A percentile compares a stretch with the other conserved stretches of the same genome.
Evolutionary conservation across 108 stramenopile species (phyloP).

Genomic region (Nitzschia putrida): DNA sequence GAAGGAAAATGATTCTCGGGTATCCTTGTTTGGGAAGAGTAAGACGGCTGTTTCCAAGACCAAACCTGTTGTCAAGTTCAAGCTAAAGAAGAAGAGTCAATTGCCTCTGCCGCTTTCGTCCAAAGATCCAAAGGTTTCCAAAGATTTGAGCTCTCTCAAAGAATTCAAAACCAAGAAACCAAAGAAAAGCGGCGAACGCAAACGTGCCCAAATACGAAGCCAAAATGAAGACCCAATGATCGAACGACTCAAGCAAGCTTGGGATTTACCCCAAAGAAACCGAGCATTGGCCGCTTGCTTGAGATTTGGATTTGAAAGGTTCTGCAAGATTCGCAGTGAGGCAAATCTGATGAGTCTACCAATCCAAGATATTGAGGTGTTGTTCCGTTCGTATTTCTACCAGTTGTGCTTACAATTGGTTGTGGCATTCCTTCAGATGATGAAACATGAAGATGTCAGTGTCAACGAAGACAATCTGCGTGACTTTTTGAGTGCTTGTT

Average conservation of each 20-base stretch:
- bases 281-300: constrained; percentile 63
- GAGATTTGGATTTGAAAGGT: constrained; percentile 79
- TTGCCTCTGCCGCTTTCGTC: constrained; percentile 12
- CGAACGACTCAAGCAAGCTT: constrained; percentile 81
- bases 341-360: constrained; percentile 76
- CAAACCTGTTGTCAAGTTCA: constrained; percentile 23
- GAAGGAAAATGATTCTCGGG: constrained; percentile 44
- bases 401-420: constrained; percentile 76
- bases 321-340: constrained; percentile 76
- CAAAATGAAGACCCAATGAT: constrained; percentile 76
- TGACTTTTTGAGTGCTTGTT: constrained; percentile 45
- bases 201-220: constrained; percentile 54
- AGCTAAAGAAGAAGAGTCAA: constrained; percentile 8
- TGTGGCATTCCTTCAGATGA: constrained; percentile 49
- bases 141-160: constrained; percentile 35
- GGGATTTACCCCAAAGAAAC: constrained; percentile 79
- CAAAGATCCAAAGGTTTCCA: constrained; percentile 14
- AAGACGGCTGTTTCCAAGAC: neutral
- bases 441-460: constrained; percentile 6
- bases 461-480: constrained; percentile 29
- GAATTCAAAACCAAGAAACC: constrained; percentile 33
- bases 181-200: constrained; percentile 60
- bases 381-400: constrained; percentile 66
- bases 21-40: constrained; percentile 8
- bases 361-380: constrained; percentile 81